Percentiles rank a stretch among this genome's conserved stretches.
Evolutionary conservation across 2,329 filamentous ascomycete species (phyloP).

Genomic region (Fusarium sp.): DNA sequence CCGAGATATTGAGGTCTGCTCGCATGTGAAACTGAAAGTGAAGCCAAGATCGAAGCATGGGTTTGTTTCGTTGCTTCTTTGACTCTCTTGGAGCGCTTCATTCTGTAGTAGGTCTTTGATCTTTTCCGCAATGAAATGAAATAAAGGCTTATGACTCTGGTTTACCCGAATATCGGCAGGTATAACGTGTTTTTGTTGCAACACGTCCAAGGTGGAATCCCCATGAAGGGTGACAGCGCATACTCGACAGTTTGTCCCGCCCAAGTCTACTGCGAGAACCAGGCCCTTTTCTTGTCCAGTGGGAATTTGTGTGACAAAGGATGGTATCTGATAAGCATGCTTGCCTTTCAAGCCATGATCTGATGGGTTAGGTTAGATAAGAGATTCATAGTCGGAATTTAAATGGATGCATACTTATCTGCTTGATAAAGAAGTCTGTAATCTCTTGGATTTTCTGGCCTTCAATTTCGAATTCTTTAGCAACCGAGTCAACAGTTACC

Average conservation of each 20-base stretch:
- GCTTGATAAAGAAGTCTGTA: background rate
- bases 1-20: conserved; percentile 2
- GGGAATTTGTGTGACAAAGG: conserved; percentile 19
- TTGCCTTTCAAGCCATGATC: conserved; percentile 22
- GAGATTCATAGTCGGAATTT: background rate
- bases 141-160: conserved; percentile 4
- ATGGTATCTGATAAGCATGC: conserved; percentile 32
- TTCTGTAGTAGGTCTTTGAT: background rate
- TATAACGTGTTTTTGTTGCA: background rate
- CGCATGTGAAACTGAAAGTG: conserved; percentile 17
- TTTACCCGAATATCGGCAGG: conserved; percentile 8
- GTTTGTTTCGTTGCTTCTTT: fast-evolving
- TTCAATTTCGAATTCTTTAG: background rate
- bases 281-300: conserved; percentile 19
- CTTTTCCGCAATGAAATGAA: conserved; percentile 6
- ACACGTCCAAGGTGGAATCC: conserved; percentile 14
- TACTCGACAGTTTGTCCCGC: conserved; percentile 10
- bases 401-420: conserved; percentile 11
- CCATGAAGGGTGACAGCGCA: conserved; percentile 13
- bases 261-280: conserved; percentile 8
- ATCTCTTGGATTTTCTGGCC: conserved; percentile 1
- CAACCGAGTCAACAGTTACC: conserved; percentile 1
- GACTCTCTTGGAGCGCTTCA: background rate
- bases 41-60: background rate
- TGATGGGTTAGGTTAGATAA: conserved; percentile 13